Evolutionary conservation across 1,284 basidiomycete species (phyloP).

Genomic region (Trichosporon inkin): DNA sequence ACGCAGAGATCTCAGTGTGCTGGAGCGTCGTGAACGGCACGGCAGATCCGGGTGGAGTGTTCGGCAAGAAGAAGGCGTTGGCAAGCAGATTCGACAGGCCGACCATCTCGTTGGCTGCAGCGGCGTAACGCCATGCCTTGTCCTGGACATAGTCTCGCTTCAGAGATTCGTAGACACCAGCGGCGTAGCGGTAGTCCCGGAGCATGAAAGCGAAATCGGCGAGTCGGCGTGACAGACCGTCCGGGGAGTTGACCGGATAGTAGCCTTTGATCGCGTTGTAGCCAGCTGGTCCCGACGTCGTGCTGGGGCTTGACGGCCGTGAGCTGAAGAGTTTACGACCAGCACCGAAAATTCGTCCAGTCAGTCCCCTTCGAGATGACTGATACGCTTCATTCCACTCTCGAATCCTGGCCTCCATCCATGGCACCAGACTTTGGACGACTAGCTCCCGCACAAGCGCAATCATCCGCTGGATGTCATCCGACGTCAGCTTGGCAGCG

Average conservation of each 20-base stretch:
- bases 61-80: conserved; percentile 42
- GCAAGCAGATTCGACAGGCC: conserved; percentile 46
- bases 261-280: conserved; percentile 47
- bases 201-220: conserved; percentile 94
- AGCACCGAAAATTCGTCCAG: conserved; percentile 78
- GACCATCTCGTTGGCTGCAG: conserved; percentile 51
- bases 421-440: conserved; percentile 84
- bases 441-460: conserved; percentile 85
- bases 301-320: conserved; percentile 41
- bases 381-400: conserved; percentile 93
- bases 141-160: conserved; percentile 62
- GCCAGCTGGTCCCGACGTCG: conserved; percentile 25
- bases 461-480: conserved; percentile 74
- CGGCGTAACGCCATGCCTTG: conserved; percentile 48
- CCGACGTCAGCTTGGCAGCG: conserved; percentile 58
- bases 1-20: conserved; percentile 46
- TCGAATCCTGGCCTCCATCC: conserved; percentile 90
- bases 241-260: conserved; percentile 52
- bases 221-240: conserved; percentile 59
- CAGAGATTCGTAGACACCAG: conserved; percentile 76
- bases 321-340: conserved; percentile 54
- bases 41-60: conserved; percentile 29
- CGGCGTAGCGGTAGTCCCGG: conserved; percentile 82
- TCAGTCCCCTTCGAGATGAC: conserved; percentile 77
- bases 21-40: conserved; percentile 42